Evolutionary conservation across 2,329 filamentous ascomycete species (phyloP).

Genomic region (Fusarium verticillioides): DNA sequence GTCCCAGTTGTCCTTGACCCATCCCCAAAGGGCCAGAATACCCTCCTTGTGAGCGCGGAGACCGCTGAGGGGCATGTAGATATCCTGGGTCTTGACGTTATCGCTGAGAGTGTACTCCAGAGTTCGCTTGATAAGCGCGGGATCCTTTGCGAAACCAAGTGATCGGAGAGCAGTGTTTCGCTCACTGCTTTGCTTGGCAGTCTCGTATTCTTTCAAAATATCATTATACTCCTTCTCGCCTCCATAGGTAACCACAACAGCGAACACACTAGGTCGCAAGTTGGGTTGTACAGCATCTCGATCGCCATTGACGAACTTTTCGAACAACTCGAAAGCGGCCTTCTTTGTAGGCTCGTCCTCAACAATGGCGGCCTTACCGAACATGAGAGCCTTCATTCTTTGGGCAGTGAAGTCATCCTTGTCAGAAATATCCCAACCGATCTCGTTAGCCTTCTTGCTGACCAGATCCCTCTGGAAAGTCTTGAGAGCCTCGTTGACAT

Average conservation of each 20-base stretch:
- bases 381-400: conserved; percentile 94
- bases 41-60: conserved; percentile 82
- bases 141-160: conserved; percentile 81
- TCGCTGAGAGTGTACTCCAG: conserved; percentile 79
- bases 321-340: conserved; percentile 90
- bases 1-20: conserved; percentile 92
- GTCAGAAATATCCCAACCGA: conserved; percentile 89
- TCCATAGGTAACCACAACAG: conserved; percentile 84
- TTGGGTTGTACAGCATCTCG: conserved; percentile 88
- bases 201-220: conserved; percentile 45
- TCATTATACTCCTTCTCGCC: conserved; percentile 65
- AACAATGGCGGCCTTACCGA: conserved; percentile 82
- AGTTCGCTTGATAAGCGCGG: conserved; percentile 83
- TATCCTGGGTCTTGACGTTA: conserved; percentile 92
- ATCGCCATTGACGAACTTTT: conserved; percentile 83
- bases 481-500: conserved; percentile 79
- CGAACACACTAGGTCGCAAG: conserved; percentile 86
- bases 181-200: conserved; percentile 78
- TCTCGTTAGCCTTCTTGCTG: conserved; percentile 81
- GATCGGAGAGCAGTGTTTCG: conserved; percentile 90
- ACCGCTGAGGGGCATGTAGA: conserved; percentile 87
- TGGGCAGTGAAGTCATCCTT: conserved; percentile 89
- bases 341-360: conserved; percentile 83
- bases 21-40: conserved; percentile 82
- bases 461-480: conserved; percentile 84